Conservation (phyloP, 2,329 filamentous ascomycete species). For the Pseudopyrenochaeta lycopersici region DNA sequence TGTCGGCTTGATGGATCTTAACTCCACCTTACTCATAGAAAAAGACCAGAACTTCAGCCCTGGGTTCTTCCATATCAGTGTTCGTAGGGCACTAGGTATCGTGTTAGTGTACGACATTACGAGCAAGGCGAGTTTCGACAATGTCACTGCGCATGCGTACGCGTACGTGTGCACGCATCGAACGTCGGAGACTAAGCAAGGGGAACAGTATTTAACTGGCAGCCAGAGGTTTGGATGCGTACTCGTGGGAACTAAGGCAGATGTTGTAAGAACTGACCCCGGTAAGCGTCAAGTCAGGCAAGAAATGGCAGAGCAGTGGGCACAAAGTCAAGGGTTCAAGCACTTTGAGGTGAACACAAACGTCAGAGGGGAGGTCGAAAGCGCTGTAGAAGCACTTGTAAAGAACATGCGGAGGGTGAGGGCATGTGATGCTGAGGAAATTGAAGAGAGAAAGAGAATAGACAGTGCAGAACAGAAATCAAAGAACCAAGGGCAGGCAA, state of each 20-base stretch:
- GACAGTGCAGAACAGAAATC: background rate
- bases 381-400: slow-evolving; percentile 24
- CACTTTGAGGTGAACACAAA: slow-evolving; percentile 29
- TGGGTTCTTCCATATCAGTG: slow-evolving; percentile 10
- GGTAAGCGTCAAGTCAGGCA: slow-evolving; percentile 20
- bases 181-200: background rate
- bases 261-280: slow-evolving; percentile 15
- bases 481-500: background rate
- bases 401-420: slow-evolving; percentile 16
- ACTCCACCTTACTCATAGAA: slow-evolving; percentile 19
- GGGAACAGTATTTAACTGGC: slow-evolving; percentile 1
- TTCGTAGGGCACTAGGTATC: slow-evolving; percentile 28
- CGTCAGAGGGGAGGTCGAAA: slow-evolving; percentile 13
- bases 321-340: slow-evolving; percentile 28
- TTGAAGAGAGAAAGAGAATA: background rate
- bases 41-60: slow-evolving; percentile 4
- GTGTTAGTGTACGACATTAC: slow-evolving; percentile 44
- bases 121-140: slow-evolving; percentile 25
- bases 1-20: slow-evolving; percentile 31
- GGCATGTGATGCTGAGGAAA: slow-evolving; percentile 15
- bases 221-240: slow-evolving; percentile 36
- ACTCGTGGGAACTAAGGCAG: slow-evolving; percentile 38
- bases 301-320: slow-evolving; percentile 32
- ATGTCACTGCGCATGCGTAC: slow-evolving; percentile 28
- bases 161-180: slow-evolving; percentile 21